These are phyloP conservation scores for Uronychia setigera DNA, from an alignment of 73 alveolate species.

Conservation along the genomic window DNA sequence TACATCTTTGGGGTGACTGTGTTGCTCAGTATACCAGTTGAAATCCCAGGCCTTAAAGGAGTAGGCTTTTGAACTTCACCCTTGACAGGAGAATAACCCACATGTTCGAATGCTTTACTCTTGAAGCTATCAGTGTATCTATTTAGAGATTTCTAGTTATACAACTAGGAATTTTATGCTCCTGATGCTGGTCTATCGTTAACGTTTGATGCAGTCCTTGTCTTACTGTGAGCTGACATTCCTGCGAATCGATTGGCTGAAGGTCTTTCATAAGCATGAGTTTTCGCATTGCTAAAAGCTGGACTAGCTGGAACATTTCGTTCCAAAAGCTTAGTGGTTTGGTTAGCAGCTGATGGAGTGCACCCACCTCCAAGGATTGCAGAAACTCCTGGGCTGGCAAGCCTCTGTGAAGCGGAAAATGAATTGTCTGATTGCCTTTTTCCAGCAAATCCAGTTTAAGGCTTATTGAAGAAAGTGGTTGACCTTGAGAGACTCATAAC, in stretches of 20 bases:
- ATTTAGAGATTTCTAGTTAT: neutral
- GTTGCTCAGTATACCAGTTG: neutral
- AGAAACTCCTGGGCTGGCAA: neutral
- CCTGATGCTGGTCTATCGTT: neutral
- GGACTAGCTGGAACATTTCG: too few relatives aligned
- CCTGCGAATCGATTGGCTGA: neutral
- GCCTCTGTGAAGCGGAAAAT: too few relatives aligned
- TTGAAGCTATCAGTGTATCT: neutral
- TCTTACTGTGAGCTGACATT: neutral
- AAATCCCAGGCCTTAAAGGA: neutral
- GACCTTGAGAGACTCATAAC: too few relatives aligned
- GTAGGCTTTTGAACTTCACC: neutral
- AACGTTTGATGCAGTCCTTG: neutral
- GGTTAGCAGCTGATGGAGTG: neutral
- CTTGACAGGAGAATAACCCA: neutral
- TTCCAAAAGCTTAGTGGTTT: neutral
- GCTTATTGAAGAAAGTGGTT: too few relatives aligned
- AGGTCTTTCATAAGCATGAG: too few relatives aligned
- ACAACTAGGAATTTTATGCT: neutral
- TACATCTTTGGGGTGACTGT: neutral
- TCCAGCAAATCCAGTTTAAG: too few relatives aligned
- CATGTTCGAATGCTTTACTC: neutral
- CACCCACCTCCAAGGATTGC: neutral
- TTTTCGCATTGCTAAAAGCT: too few relatives aligned
- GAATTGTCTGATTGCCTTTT: too few relatives aligned